Evolutionary conservation across 108 stramenopile species (phyloP), one percentile per base, ranked within the genome.

Genomic region (Chaetoceros muelleri): DNA sequence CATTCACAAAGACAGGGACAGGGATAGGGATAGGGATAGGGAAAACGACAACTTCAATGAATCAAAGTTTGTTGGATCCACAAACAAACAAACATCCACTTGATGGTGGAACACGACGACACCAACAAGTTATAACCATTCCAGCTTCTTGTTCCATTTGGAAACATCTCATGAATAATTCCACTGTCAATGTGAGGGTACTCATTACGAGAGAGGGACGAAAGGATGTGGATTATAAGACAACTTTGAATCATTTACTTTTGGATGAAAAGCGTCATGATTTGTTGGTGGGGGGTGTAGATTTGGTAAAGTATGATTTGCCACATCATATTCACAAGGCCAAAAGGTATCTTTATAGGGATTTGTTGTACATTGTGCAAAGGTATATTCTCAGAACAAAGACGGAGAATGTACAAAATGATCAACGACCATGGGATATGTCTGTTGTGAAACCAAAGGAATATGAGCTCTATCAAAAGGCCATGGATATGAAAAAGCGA

Each of bases 281-380:
- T 19, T 60, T 86, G 22, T 56, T 86, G 31, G 54, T 85, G n/a
- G 88, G 83, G 2, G 62, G 70, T 26, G 85, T 86, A 18, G 69
- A 58, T 19, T 66, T 90, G 57, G 78, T 86, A 31, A 90, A 90
- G 54, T 74, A 67, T 59, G 85, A 90, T 31, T 26, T 58, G 45
- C 88, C 88, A 2, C 57, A 83, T 58, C 87, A 90, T 53, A 67
- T 86, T 25, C 52, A 58, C 13, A 72, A 73, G 52, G 84, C 88
- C 1, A 67, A 67, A 46, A 62, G 88, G n/a, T 57, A 80, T 34
- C 48, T 90, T 16, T 79, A 73, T 55, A 59, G 65, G 28, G 88
- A 90, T 62, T 10, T 90, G 29, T 30, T 75, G 19, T 90, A 75
- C 60, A 26, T 77, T 20, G 52, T 78, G 1, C 54, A 70, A 46